Base-by-base conservation (phyloP, 306 rosid genomes). In the Chamaecrista fasciculata region DNA sequence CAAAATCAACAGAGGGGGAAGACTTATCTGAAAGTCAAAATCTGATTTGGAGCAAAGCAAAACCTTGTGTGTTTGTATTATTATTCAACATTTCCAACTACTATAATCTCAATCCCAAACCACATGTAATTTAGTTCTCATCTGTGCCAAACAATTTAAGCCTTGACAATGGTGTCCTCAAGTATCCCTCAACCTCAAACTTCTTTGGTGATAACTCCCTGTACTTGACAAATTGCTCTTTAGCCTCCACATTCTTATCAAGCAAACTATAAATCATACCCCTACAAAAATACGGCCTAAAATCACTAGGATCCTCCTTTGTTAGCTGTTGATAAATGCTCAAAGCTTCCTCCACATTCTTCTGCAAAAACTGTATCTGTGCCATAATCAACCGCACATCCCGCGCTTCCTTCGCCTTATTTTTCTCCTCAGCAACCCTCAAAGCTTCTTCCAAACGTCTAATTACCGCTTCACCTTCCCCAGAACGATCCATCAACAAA, bases 261-360 rank as follows among this genome's bases (percentile, higher is more conserved):
- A 87, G 87, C 89, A 93, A 86, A 48, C 97, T 88, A 77, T 93
- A 93, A 66, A 93, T 86, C 96, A 90, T 82, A 0, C 97, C 98
- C 40, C 86, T 72, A 61, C 97, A 88, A 56, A 93, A 93, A 65
- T 88, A 93, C 3, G 98, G 98, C 71, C 98, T 78, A 43, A 85
- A 90, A 72, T 90, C 98, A 4, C 21, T 71, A 0, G 98, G 87
- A 23, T 93, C 98, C 70, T 93, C 97, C 76, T 83, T 71, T 0
- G 79, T 74, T 52, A 93, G 69, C 47, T 85, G 70, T 12, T 82
- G 66, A 59, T 90, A 93, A 19, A 79, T 70, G 50, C 43, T 73
- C 83, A 93, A 55, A 4, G 98, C 94, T 14, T 73, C 96, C 4
- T 93, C 97, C 9, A 90, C 86, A 40, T 90, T 83, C 86, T 93